These are phyloP conservation scores for Spathaspora arborariae DNA, from an alignment of 805 yeast genomes.

Conservation along the genomic window DNA sequence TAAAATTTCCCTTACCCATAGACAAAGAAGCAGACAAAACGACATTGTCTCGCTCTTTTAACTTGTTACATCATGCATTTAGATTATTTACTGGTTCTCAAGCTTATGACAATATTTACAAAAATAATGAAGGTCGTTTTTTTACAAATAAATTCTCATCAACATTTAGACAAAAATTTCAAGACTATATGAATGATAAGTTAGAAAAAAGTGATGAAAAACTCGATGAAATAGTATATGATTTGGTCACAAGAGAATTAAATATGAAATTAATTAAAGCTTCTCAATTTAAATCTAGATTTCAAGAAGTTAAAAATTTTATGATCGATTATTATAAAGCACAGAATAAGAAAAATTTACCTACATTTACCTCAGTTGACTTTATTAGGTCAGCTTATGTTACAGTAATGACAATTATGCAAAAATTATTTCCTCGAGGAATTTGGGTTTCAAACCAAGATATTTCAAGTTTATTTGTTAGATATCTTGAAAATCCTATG, in stretches of 20 bases:
- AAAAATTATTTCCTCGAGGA: constrained; percentile 40
- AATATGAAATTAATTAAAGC: constrained; percentile 34
- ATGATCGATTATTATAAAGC: constrained; percentile 34
- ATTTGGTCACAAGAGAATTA: constrained; percentile 34
- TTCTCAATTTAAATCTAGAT: constrained; percentile 27
- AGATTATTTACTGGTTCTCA: constrained; percentile 25
- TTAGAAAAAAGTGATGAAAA: constrained; percentile 28
- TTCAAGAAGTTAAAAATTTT: constrained; percentile 33
- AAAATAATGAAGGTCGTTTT: constrained; percentile 29
- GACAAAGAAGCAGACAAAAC: constrained; percentile 32
- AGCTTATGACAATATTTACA: constrained; percentile 26
- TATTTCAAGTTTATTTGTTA: constrained; percentile 23
- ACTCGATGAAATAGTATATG: constrained; percentile 33
- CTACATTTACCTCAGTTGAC: constrained; percentile 22
- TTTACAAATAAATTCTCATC: constrained; percentile 29
- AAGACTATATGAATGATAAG: constrained; percentile 28
- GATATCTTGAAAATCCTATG: constrained; percentile 38
- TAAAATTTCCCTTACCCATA: constrained; percentile 37
- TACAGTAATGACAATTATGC: constrained; percentile 31
- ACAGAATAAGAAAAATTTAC: constrained; percentile 36
- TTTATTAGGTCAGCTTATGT: constrained; percentile 34
- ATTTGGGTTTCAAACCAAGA: constrained; percentile 35
- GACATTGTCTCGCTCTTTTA: constrained; percentile 17
- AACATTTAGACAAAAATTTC: constrained; percentile 24
- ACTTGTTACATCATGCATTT: constrained; percentile 28